phyloP scores from a whole-genome alignment of 192 early-diverging fungal genomes.

The Backusella psychrophila region DNA sequence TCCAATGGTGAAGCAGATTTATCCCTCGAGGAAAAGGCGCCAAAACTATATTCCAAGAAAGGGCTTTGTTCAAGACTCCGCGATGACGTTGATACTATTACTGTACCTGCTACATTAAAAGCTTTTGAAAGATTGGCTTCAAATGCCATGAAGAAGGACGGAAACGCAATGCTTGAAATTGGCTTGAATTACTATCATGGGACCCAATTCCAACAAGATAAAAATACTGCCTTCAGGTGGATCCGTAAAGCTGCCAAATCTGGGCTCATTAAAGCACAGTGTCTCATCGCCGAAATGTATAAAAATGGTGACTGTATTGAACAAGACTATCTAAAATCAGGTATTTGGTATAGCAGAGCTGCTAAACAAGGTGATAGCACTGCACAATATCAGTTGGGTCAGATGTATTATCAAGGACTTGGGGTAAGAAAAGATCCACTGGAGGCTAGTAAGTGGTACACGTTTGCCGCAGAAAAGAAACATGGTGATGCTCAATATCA shows the following conservation, averaged over 20 bases:
- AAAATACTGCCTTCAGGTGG: neutral
- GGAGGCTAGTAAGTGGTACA: neutral
- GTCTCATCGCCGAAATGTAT: too few relatives aligned
- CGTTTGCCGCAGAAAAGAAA: too few relatives aligned
- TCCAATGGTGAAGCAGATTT: neutral
- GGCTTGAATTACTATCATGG: neutral
- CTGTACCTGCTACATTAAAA: neutral
- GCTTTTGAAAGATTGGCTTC: neutral
- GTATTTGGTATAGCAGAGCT: too few relatives aligned
- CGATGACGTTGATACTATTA: neutral
- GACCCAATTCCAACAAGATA: neutral
- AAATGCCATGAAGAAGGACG: neutral
- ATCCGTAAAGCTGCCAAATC: neutral
- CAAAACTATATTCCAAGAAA: neutral
- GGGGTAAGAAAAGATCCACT: too few relatives aligned
- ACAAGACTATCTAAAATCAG: too few relatives aligned
- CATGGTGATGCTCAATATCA: too few relatives aligned
- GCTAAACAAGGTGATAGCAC: too few relatives aligned
- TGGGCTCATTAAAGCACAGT: neutral
- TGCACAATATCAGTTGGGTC: too few relatives aligned
- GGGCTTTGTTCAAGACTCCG: neutral
- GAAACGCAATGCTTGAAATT: neutral
- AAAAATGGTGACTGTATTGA: too few relatives aligned
- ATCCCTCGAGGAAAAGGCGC: too few relatives aligned
- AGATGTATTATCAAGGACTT: too few relatives aligned